Evolutionary conservation across 108 stramenopile species (phyloP).

Genomic region (Fragilaria radians): DNA sequence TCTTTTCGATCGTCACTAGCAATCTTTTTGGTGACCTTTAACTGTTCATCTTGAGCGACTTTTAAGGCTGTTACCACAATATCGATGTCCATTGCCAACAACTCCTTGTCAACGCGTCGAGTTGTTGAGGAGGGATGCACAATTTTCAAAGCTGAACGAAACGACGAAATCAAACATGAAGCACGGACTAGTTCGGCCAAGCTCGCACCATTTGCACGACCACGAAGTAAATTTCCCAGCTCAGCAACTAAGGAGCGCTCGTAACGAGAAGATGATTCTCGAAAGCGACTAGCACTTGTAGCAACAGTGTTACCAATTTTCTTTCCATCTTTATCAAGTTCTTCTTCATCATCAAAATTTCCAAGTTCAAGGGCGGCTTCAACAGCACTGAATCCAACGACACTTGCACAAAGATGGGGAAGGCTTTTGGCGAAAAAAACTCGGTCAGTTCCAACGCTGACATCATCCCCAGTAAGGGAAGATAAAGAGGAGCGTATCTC

Average conservation of each 20-base stretch:
- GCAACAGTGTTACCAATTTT: conserved; percentile 9
- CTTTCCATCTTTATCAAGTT: conserved; percentile 23
- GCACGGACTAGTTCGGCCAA: conserved; percentile 72
- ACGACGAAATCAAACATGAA: conserved; percentile 73
- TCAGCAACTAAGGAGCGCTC: conserved; percentile 78
- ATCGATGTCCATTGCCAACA: conserved; percentile 83
- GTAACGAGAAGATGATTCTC: conserved; percentile 82
- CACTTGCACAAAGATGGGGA: conserved; percentile 78
- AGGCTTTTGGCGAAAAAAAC: conserved; percentile 85
- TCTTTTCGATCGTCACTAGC: conserved; percentile 65
- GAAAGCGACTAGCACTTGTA: conserved; percentile 51
- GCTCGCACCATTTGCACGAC: conserved; percentile 62
- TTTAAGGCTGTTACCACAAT: conserved; percentile 81
- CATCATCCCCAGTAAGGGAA: conserved; percentile 84
- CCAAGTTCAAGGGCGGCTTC: conserved; percentile 85
- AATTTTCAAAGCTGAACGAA: conserved; percentile 84
- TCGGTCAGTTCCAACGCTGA: conserved; percentile 78
- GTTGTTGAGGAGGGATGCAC: conserved; percentile 82
- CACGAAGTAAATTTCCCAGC: conserved; percentile 65
- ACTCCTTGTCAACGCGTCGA: conserved; percentile 69
- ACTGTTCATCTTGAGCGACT: conserved; percentile 85
- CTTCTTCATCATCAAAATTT: conserved; percentile 74
- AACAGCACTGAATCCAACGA: conserved; percentile 85
- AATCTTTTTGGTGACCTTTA: conserved; percentile 67
- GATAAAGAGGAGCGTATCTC: conserved; percentile 70